Evolutionary conservation across 495 filamentous ascomycete genomes (phyloP).

Genomic region (Monascus purpureus): DNA sequence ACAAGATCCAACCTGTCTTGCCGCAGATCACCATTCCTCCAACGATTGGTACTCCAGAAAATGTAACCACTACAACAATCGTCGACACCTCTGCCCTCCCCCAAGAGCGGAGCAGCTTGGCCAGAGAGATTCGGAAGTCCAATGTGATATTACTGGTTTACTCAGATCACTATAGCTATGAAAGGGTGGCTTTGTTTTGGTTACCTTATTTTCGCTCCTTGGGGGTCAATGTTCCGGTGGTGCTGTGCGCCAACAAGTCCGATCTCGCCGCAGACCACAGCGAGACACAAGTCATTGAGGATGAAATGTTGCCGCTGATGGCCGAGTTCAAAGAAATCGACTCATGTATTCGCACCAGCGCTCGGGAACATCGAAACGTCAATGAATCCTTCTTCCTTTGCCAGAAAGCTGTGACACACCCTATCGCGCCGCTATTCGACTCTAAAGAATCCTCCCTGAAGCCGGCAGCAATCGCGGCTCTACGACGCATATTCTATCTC

Average conservation of each 20-base stretch:
- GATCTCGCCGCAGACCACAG: constrained; percentile 59
- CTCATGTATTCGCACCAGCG: constrained; percentile 89
- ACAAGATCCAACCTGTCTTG: constrained; percentile 86
- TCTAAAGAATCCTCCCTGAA: constrained; percentile 85
- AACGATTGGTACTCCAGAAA: constrained; percentile 75
- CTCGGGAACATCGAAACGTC: constrained; percentile 86
- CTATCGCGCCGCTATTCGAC: constrained; percentile 91
- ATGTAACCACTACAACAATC: constrained; percentile 88
- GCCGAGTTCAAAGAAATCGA: constrained; percentile 98
- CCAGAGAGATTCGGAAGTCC: constrained; percentile 87
- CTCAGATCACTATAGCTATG: constrained; percentile 97
- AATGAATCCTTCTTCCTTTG: constrained; percentile 96
- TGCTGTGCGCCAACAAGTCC: constrained; percentile 93
- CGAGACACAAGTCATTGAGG: constrained; percentile 71
- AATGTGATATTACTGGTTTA: constrained; percentile 98
- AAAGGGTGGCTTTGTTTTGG: constrained; percentile 93
- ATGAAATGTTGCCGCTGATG: constrained; percentile 98
- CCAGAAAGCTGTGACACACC: constrained; percentile 96
- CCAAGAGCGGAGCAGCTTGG: constrained; percentile 74
- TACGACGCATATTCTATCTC: constrained; percentile 85
- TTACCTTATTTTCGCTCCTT: constrained; percentile 92
- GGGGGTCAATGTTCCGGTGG: constrained; percentile 95
- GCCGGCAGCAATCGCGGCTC: constrained; percentile 69
- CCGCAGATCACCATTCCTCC: constrained; percentile 90
- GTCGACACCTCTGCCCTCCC: constrained; percentile 94